These are phyloP conservation scores for Septoria petroselini DNA, from an alignment of 2,329 filamentous ascomycete genomes.

Conservation along the genomic window DNA sequence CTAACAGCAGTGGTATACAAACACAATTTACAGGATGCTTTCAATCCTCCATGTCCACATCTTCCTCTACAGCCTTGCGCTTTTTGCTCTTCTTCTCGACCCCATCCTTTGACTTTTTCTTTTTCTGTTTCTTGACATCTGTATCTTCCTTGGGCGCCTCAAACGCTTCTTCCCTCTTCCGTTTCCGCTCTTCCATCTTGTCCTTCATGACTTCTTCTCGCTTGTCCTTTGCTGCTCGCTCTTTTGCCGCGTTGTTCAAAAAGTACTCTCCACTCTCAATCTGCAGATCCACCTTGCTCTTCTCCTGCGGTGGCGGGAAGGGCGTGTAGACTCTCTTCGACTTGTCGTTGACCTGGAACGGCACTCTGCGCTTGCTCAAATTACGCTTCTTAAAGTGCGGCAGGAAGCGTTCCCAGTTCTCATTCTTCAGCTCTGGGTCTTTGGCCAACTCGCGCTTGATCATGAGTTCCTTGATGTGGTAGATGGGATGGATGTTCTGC, in stretches of 20 bases:
- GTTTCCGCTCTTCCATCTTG: constrained; percentile 84
- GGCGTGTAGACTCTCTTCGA: constrained; percentile 91
- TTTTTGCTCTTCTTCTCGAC: constrained; percentile 45
- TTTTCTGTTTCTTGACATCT: constrained; percentile 46
- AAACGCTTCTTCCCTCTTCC: constrained; percentile 80
- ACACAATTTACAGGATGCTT: background rate
- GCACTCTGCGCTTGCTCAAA: constrained; percentile 76
- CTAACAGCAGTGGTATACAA: constrained; percentile 8
- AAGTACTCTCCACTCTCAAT: constrained; percentile 99
- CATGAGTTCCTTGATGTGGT: constrained; percentile 95
- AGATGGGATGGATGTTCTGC: constrained; percentile 84
- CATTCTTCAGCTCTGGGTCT: constrained; percentile 77
- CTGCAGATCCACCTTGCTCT: constrained; percentile 97
- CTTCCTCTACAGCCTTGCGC: constrained; percentile 34
- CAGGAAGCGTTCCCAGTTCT: constrained; percentile 94
- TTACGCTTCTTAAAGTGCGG: constrained; percentile 96
- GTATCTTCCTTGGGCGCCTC: constrained; percentile 76
- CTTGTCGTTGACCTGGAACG: constrained; percentile 88
- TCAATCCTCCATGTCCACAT: constrained; percentile 32
- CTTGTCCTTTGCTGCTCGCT: constrained; percentile 74
- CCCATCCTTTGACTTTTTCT: constrained; percentile 53
- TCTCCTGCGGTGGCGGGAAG: constrained; percentile 93
- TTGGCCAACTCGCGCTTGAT: constrained; percentile 90
- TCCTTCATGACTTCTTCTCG: constrained; percentile 78
- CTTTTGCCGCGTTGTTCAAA: constrained; percentile 86